Base-by-base conservation (phyloP, 805 yeast genomes). In the Kazachstania psychrophila region DNA sequence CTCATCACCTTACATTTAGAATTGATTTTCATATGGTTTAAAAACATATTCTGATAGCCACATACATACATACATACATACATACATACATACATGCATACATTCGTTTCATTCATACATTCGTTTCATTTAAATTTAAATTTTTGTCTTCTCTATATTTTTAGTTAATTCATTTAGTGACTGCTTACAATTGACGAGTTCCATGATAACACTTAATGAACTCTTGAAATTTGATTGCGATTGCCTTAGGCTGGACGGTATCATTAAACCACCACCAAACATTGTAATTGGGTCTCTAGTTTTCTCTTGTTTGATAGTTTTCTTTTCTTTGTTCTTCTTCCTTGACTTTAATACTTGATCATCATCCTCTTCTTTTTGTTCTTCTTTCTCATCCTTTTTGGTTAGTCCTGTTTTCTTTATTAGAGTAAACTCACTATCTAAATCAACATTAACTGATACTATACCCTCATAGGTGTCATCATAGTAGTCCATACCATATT, bases 401-500 rank as follows among this genome's bases (percentile, higher is more conserved):
- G 28, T 2, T 15, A 5, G 22, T 10, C 15, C 23, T 13, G 19
- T 20, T 33, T 17, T 37, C 38, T 16, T 40, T 25, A 22, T 9
- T 12, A 28, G 22, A 10, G 14, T 11, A 12, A 15, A 14, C 2
- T 17, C 6, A 9, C 26, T 15, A 23, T 32, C 20, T 11, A 9
- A 33, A 19, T 33, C 36, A n/a, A 41, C 28, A 7, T 37, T 18
- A 0, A 49, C 48, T 4, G 24, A 31, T 13, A 45, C 24, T 23
- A 46, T 44, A 8, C 62, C 61, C n/a, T 28, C 44, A 34, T 49
- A 54, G 0, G 49, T 40, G 22, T 52, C 42, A 39, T 56, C 60
- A 54, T 57, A 58, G 31, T 58, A 56, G 34, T 55, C 60, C 27
- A 34, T 27, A n/a, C 62, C 62, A 34, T 52, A 58, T 17, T 50